phyloP scores from a whole-genome alignment of 2,329 filamentous ascomycete genomes.

The Berkeleyomyces rouxiae region DNA sequence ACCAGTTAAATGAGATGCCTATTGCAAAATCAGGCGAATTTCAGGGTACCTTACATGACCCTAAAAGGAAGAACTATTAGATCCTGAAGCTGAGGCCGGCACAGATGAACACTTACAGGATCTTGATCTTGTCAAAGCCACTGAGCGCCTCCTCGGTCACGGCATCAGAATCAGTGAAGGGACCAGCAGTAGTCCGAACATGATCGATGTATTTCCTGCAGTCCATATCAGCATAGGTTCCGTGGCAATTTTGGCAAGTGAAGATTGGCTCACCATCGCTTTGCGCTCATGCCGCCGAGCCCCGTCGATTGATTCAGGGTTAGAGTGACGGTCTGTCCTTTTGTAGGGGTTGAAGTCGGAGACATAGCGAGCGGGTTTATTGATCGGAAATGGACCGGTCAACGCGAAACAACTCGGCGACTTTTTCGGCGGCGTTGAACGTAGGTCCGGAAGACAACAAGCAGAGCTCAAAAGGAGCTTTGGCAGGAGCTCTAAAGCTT shows the following conservation, averaged over 20 bases:
- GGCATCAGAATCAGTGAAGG: conserved; percentile 56
- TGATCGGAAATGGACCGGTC: neutral
- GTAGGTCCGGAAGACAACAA: neutral
- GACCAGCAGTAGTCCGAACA: conserved; percentile 59
- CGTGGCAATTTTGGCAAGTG: neutral
- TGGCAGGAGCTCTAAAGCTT: neutral
- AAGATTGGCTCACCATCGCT: conserved; percentile 1
- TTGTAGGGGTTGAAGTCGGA: neutral
- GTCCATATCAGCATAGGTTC: neutral
- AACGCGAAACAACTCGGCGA: neutral
- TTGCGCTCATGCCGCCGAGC: neutral
- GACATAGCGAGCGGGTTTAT: neutral
- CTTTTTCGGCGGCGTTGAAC: neutral
- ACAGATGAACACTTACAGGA: conserved; percentile 40
- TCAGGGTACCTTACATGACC: conserved; percentile 29
- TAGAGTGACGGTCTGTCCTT: conserved; percentile 7
- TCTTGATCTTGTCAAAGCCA: conserved; percentile 51
- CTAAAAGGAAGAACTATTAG: conserved; percentile 20
- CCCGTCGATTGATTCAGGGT: conserved; percentile 7
- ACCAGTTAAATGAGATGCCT: conserved; percentile 14
- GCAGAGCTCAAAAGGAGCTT: neutral
- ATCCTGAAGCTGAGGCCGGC: neutral
- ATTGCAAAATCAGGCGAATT: conserved; percentile 11
- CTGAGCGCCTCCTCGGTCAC: conserved; percentile 35
- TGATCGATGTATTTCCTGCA: conserved; percentile 71